A percentile compares a stretch with the other conserved stretches of the same genome.
Evolutionary conservation across 371 early-diverging fungal genomes (phyloP).

Genomic region (Mortierella sp.): DNA sequence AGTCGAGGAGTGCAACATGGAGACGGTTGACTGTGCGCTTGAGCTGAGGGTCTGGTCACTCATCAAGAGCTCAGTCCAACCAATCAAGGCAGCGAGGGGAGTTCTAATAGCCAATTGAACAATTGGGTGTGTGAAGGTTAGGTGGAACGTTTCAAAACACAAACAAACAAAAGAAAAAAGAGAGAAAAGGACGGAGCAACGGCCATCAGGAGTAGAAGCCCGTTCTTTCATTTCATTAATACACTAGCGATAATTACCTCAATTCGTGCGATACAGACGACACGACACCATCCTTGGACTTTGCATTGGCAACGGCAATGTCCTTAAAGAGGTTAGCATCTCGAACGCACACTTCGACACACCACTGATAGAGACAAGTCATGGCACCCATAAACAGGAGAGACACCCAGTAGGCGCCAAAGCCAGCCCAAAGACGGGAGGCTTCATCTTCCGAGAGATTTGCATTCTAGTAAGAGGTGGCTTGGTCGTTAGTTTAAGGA

Average conservation of each 20-base stretch:
- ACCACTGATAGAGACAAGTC: slow-evolving; percentile 53
- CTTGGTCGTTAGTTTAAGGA: slow-evolving; percentile 8
- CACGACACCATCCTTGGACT: slow-evolving; percentile 56
- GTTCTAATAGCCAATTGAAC: slow-evolving; percentile 31
- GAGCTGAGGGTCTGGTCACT: slow-evolving; percentile 55
- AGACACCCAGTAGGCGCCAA: slow-evolving; percentile 52
- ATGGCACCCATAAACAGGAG: slow-evolving; percentile 38
- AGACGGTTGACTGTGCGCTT: slow-evolving; percentile 51
- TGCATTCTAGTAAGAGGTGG: slow-evolving; percentile 18
- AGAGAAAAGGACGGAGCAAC: not conserved
- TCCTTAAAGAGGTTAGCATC: slow-evolving; percentile 56
- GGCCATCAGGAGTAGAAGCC: not conserved
- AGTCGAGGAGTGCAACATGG: slow-evolving; percentile 59
- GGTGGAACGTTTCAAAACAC: not conserved
- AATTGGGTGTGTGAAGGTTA: not conserved
- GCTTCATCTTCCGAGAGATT: slow-evolving; percentile 37
- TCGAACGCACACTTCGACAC: slow-evolving; percentile 50
- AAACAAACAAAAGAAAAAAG: not conserved
- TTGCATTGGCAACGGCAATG: slow-evolving; percentile 55
- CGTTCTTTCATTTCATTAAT: not conserved
- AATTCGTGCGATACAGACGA: slow-evolving; percentile 56
- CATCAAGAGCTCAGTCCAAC: slow-evolving; percentile 62
- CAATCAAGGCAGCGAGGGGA: slow-evolving; percentile 59
- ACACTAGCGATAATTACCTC: slow-evolving; percentile 26
- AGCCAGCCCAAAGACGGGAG: slow-evolving; percentile 47